Base-by-base conservation (phyloP, 345 rosid genomes). In the Bruguiera parviflora region DNA sequence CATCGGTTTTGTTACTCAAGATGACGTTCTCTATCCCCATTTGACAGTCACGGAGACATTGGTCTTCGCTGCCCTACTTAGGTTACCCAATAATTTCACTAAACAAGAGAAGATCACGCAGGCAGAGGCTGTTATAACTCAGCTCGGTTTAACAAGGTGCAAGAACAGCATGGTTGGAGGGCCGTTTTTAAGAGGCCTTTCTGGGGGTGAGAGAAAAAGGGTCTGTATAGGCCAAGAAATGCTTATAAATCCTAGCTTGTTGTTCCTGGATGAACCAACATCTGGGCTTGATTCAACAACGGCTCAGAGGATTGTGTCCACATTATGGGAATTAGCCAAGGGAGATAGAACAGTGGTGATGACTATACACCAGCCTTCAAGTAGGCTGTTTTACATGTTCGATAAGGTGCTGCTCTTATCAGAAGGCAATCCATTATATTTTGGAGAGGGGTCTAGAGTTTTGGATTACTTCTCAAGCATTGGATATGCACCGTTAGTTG, bases 321-420 rank as follows among this genome's bases (percentile, higher is more conserved):
- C 63, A 2, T 28, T 84, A 39, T 76, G 73, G 85, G 83, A 80
- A 24, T 73, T 80, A 0, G 87, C 83, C 0, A 70, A 55, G 27
- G 85, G 83, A 13, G 84, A 87, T 39, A 78, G 84, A 65, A 80
- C 90, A 0, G 58, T 84, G 4, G 80, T 80, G 68, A 79, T 80
- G 86, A 84, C 86, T 0, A 88, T 88, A 0, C 87, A 88, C 61
- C 89, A 84, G 73, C 90, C 90, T 15, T 84, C 84, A 20, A 84
- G 90, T 59, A 71, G 86, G 73, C 24, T 88, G 31, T 86, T 86
- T 64, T 84, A 81, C 68, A 81, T 86, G 86, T 88, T 88, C 56
- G 80, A 86, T 64, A 77, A 86, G 82, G 83, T 88, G 10, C n/a
- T 86, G 64, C 52, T 86, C 57, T 52, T 81, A 61, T 82, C 90